Conservation (phyloP, 257 asterid genomes). For the Lithospermum erythrorhizon region DNA sequence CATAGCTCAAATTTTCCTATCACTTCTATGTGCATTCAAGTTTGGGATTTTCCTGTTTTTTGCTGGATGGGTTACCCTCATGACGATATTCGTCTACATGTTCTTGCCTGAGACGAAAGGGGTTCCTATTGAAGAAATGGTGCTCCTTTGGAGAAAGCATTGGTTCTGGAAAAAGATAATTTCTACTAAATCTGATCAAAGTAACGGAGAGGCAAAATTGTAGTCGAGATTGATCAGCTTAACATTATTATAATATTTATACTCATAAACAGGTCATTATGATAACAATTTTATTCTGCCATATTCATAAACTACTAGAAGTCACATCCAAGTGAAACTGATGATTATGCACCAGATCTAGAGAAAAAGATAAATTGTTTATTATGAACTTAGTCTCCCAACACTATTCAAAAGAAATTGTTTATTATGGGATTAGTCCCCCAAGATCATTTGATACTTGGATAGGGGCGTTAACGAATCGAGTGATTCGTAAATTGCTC, state of each 20-base stretch:
- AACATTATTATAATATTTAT: no score
- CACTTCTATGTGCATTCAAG: conserved; percentile 63
- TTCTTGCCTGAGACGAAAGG: conserved; percentile 86
- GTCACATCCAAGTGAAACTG: no score
- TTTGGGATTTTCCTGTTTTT: conserved; percentile 78
- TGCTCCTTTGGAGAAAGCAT: conserved; percentile 58
- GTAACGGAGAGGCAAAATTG: background rate
- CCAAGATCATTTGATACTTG: no score
- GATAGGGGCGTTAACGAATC: no score
- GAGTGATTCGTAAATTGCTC: no score
- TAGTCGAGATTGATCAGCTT: background rate
- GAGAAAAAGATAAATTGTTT: no score
- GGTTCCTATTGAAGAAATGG: conserved; percentile 77
- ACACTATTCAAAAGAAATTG: no score
- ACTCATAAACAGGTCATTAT: background rate
- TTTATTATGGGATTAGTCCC: no score
- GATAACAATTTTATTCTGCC: no score
- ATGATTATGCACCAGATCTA: no score
- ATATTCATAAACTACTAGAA: no score
- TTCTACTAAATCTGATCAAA: background rate
- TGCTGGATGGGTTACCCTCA: conserved; percentile 64
- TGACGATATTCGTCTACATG: conserved; percentile 57
- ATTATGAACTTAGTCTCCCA: no score
- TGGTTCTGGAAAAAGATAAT: conserved; percentile 78
- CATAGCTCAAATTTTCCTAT: conserved; percentile 64